A percentile compares a stretch with the other conserved stretches of the same genome.
Conservation (phyloP, 2,329 filamentous ascomycete species). For the Ophiostoma novo-ulmi region DNA sequence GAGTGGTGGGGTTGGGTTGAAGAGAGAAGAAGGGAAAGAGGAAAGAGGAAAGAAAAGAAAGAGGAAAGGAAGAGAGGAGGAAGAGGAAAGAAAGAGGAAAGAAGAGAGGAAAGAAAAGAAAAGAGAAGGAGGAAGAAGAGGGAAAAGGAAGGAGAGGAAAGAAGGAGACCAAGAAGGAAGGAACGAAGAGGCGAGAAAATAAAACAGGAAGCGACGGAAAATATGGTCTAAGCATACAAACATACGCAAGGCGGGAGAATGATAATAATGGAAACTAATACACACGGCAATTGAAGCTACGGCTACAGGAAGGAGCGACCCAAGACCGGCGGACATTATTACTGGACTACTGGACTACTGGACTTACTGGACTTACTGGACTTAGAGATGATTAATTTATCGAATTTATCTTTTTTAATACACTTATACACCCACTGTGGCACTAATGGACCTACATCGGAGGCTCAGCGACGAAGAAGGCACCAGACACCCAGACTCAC, state of each 20-base stretch:
- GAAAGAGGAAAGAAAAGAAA: conserved; percentile 19
- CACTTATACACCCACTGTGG: neutral
- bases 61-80: conserved; percentile 25
- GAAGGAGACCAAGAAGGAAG: conserved; percentile 6
- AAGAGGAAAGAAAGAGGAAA: conserved; percentile 26
- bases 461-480: conserved; percentile 16
- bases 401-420: neutral
- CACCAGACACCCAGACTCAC: neutral
- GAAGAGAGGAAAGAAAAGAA: neutral
- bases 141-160: neutral
- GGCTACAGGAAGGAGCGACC: conserved; percentile 13
- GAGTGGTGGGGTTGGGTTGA: conserved; percentile 25
- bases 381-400: neutral
- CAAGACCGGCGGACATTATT: conserved; percentile 5
- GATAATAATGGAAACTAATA: neutral
- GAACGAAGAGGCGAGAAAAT: conserved; percentile 21
- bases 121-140: conserved; percentile 16
- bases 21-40: conserved; percentile 24
- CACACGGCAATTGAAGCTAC: conserved; percentile 16
- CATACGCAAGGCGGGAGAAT: neutral
- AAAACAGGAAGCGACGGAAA: conserved; percentile 10
- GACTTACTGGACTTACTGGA: neutral
- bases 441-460: conserved; percentile 25
- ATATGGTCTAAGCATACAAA: too few species aligned
- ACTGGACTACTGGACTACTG: neutral